Evolutionary conservation across 257 asterid genomes (phyloP).

Genomic region (Echites panduratus): DNA sequence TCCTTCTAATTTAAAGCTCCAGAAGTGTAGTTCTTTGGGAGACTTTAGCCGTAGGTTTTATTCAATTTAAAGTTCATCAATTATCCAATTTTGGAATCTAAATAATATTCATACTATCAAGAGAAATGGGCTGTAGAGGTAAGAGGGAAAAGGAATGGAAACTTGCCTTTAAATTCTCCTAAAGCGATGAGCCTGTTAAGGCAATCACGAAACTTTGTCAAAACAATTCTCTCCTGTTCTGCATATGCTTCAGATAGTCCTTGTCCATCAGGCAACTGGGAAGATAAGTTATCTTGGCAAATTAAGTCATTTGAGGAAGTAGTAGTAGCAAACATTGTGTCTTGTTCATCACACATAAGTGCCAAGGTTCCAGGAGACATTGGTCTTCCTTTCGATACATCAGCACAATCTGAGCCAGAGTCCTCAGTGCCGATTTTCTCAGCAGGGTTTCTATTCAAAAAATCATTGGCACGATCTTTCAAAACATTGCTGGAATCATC

Average conservation of each 20-base stretch:
- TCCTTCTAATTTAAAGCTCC: not conserved
- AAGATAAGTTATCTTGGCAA: constrained; percentile 33
- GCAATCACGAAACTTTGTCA: constrained; percentile 87
- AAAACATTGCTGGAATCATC: constrained; percentile 32
- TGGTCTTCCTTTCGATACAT: constrained; percentile 60
- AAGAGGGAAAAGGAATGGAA: constrained; percentile 17
- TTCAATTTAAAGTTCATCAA: not conserved
- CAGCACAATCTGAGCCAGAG: constrained; percentile 57
- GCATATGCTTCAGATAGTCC: constrained; percentile 50
- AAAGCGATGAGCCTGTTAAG: constrained; percentile 84
- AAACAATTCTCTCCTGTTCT: constrained; percentile 87
- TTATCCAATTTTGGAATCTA: not conserved
- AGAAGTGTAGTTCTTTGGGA: not conserved
- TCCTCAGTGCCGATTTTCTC: constrained; percentile 42
- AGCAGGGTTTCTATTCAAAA: constrained; percentile 32
- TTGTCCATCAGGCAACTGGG: constrained; percentile 50
- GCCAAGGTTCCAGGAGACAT: constrained; percentile 96
- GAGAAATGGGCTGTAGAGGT: constrained; percentile 7
- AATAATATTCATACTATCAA: not conserved
- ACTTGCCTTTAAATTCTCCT: constrained; percentile 83
- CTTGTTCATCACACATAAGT: constrained; percentile 92
- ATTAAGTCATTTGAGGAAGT: constrained; percentile 46
- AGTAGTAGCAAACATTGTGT: constrained; percentile 53
- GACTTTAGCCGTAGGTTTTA: not conserved
- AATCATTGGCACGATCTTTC: constrained; percentile 29